Conservation (phyloP, 495 filamentous ascomycete species). For the Tuber aestivum region DNA sequence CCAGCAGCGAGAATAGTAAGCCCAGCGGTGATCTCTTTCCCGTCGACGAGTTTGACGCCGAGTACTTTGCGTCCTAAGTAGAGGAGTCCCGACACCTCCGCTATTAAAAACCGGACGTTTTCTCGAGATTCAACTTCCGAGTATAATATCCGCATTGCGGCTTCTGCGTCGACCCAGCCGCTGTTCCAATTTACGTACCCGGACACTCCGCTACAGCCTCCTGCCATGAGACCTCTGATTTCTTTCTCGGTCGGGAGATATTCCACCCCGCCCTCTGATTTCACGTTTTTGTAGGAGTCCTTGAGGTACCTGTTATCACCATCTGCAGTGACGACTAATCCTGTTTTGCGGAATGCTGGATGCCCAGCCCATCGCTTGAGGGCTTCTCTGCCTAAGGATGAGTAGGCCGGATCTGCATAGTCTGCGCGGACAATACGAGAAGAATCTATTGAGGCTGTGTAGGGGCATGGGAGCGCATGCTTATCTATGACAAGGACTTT, state of each 20-base stretch:
- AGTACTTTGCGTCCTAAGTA: conserved; percentile 43
- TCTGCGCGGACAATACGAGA: conserved; percentile 77
- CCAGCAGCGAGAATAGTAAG: conserved; percentile 76
- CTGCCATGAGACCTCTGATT: conserved; percentile 49
- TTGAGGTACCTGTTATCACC: conserved; percentile 58
- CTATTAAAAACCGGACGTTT: conserved; percentile 60
- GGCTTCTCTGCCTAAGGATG: conserved; percentile 60
- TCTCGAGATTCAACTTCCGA: conserved; percentile 51
- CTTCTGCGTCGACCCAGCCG: conserved; percentile 82
- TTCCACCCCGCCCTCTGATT: conserved; percentile 28
- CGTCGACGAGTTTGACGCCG: conserved; percentile 55
- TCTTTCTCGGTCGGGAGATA: conserved; percentile 45
- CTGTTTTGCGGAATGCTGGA: conserved; percentile 65
- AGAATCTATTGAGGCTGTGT: conserved; percentile 67
- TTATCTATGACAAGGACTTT: conserved; percentile 66
- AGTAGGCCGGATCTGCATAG: conserved; percentile 69
- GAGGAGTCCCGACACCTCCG: conserved; percentile 56
- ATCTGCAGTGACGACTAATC: conserved; percentile 59
- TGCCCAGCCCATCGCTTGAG: conserved; percentile 65
- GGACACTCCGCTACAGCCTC: conserved; percentile 53
- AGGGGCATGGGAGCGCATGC: conserved; percentile 61
- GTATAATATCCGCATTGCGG: conserved; percentile 60
- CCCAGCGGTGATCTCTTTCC: conserved; percentile 56
- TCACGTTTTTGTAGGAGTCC: conserved; percentile 53
- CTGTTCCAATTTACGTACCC: conserved; percentile 77